phyloP scores from a whole-genome alignment of 2,329 filamentous ascomycete species.

The Onygenales sp. region DNA sequence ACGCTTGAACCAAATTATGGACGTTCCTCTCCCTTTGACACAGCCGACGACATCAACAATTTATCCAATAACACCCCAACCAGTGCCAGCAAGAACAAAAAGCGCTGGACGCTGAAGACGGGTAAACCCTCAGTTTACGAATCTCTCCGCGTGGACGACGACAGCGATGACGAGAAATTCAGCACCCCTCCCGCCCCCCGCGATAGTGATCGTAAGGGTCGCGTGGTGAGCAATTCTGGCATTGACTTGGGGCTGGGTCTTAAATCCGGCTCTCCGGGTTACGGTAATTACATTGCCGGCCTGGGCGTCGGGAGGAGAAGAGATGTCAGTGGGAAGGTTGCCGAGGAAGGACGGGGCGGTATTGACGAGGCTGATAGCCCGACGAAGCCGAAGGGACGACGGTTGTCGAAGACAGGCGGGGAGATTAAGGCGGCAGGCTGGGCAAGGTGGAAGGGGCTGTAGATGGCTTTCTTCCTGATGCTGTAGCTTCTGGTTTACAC shows the following conservation, averaged over 20 bases:
- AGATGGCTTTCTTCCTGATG: slow-evolving; percentile 4
- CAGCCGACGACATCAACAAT: slow-evolving; percentile 14
- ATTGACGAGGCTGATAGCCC: slow-evolving; percentile 10
- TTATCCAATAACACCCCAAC: slow-evolving; percentile 5
- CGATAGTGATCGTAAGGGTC: slow-evolving; percentile 32
- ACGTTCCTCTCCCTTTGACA: slow-evolving; percentile 15
- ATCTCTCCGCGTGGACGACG: slow-evolving; percentile 23
- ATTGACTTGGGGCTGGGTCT: slow-evolving; percentile 23
- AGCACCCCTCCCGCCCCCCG: slow-evolving; percentile 12
- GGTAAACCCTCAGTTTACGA: slow-evolving; percentile 26
- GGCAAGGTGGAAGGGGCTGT: slow-evolving; percentile 38
- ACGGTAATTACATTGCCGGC: slow-evolving; percentile 34
- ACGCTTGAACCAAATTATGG: slow-evolving; percentile 20
- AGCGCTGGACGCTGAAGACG: slow-evolving; percentile 21
- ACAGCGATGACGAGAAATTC: slow-evolving; percentile 14
- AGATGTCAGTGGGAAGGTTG: slow-evolving; percentile 39
- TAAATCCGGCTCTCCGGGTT: slow-evolving; percentile 23
- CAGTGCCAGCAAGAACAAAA: slow-evolving; percentile 18
- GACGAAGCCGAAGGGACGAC: slow-evolving; percentile 8
- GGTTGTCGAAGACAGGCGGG: slow-evolving; percentile 5
- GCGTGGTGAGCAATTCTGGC: slow-evolving; percentile 35
- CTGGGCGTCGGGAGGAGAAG: slow-evolving; percentile 36
- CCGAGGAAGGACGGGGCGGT: slow-evolving; percentile 35
- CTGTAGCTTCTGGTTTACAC: too few relatives aligned
- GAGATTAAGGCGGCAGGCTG: slow-evolving; percentile 33